These are phyloP conservation scores for Trichoderma sp. DNA, from an alignment of 2,329 filamentous ascomycete species.

Conservation along the genomic window DNA sequence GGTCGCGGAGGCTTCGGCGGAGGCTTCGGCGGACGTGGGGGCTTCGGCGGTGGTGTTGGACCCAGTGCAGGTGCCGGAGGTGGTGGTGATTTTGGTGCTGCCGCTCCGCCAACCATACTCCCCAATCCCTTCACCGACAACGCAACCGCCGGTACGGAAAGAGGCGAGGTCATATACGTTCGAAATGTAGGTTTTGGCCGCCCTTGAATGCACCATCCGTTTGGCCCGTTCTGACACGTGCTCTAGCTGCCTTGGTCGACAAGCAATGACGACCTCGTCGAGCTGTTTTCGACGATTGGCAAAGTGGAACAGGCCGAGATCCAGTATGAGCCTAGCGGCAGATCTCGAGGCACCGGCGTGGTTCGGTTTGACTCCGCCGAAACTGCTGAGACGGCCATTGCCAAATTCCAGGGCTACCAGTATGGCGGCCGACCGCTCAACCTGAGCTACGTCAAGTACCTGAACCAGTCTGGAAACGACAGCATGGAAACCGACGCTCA, in stretches of 20 bases:
- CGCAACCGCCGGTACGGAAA: constrained; percentile 81
- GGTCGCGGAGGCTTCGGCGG: constrained; percentile 54
- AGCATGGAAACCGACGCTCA: constrained; percentile 80
- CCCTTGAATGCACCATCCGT: background rate
- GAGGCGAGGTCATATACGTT: constrained; percentile 83
- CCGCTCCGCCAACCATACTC: constrained; percentile 46
- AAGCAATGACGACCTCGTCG: constrained; percentile 94
- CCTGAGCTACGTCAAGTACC: constrained; percentile 90
- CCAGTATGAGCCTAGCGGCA: constrained; percentile 94
- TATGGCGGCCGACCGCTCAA: constrained; percentile 94
- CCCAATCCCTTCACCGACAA: constrained; percentile 94
- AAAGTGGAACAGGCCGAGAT: constrained; percentile 99
- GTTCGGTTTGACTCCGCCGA: constrained; percentile 82
- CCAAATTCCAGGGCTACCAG: constrained; percentile 96
- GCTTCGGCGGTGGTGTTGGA: constrained; percentile 41
- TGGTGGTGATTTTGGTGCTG: constrained; percentile 52
- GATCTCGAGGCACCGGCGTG: constrained; percentile 93
- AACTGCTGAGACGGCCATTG: constrained; percentile 88
- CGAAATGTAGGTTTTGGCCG: constrained; percentile 72
- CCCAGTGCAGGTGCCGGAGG: constrained; percentile 45
- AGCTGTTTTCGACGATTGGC: constrained; percentile 95
- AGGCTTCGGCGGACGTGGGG: constrained; percentile 49
- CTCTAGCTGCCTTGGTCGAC: constrained; percentile 92
- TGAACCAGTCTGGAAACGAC: constrained; percentile 64
- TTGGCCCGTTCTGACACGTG: background rate